A percentile compares a stretch with the other conserved stretches of the same genome.
Conservation (phyloP, 1,284 basidiomycete species). For the Pascua sp. region DNA sequence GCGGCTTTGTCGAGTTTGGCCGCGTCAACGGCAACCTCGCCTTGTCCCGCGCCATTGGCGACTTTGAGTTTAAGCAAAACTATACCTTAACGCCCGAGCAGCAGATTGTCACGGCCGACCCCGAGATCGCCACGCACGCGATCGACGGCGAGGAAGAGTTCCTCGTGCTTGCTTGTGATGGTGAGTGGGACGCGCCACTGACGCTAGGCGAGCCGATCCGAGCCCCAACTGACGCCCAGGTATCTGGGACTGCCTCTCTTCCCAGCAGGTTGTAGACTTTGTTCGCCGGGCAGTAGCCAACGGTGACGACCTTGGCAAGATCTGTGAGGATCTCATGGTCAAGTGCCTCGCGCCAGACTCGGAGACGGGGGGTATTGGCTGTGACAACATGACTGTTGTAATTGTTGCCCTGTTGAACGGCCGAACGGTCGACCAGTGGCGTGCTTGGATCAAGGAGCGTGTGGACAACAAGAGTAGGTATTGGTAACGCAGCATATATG, state of each 20-base stretch:
- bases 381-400: conserved; percentile 98
- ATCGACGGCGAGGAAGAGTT: conserved; percentile 91
- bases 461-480: conserved; percentile 73
- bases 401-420: conserved; percentile 85
- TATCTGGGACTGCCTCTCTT: conserved; percentile 96
- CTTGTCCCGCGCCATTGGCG: conserved; percentile 89
- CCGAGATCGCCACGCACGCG: conserved; percentile 80
- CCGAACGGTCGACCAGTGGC: conserved; percentile 88
- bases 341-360: conserved; percentile 93
- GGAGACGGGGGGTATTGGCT: conserved; percentile 89
- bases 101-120: conserved; percentile 94
- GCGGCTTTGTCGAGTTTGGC: conserved; percentile 95
- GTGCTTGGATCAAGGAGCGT: conserved; percentile 80
- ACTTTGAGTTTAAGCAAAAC: conserved; percentile 99
- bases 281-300: conserved; percentile 78
- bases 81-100: conserved; percentile 72
- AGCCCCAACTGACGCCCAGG: conserved; percentile 54
- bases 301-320: conserved; percentile 72
- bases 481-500: conserved; percentile 12
- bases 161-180: conserved; percentile 92
- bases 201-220: conserved; percentile 7
- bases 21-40: conserved; percentile 98
- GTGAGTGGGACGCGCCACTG: conserved; percentile 61
- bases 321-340: conserved; percentile 87
- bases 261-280: conserved; percentile 89